A percentile compares a stretch with the other conserved stretches of the same genome.
Evolutionary conservation across 345 rosid genomes (phyloP).

Genomic region (Toxicodendron radicans): DNA sequence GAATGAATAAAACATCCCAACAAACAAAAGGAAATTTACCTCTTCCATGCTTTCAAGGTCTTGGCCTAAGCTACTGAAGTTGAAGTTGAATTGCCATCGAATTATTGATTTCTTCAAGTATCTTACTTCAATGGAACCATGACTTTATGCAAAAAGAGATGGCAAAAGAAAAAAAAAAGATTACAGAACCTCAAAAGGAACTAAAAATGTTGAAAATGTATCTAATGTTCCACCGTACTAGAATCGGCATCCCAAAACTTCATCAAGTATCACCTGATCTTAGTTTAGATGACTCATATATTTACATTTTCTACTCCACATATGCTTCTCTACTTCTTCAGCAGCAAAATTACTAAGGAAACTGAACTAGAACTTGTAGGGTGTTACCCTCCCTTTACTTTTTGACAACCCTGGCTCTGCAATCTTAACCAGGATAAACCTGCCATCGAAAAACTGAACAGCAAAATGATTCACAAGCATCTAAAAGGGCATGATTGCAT

Average conservation of each 20-base stretch:
- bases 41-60: neutral
- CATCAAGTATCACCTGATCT: neutral
- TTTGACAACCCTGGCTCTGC: constrained; percentile 44
- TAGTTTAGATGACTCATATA: neutral
- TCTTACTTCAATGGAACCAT: neutral
- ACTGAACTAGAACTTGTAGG: constrained; percentile 24
- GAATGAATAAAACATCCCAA: neutral
- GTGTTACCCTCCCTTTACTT: constrained; percentile 13
- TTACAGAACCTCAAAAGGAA: neutral
- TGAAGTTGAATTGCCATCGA: neutral
- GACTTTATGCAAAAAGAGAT: neutral
- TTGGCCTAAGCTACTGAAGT: neutral
- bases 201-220: neutral
- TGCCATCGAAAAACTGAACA: constrained; percentile 55
- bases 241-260: neutral
- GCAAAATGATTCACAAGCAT: constrained; percentile 1
- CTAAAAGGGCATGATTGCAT: neutral
- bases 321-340: neutral
- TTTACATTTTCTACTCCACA: neutral
- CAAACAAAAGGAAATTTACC: neutral
- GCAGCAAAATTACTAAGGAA: neutral
- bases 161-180: neutral
- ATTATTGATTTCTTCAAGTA: neutral
- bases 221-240: neutral
- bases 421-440: constrained; percentile 51